phyloP scores from a whole-genome alignment of 140 eudicot genomes.

The Erigeron philadelphicus region DNA sequence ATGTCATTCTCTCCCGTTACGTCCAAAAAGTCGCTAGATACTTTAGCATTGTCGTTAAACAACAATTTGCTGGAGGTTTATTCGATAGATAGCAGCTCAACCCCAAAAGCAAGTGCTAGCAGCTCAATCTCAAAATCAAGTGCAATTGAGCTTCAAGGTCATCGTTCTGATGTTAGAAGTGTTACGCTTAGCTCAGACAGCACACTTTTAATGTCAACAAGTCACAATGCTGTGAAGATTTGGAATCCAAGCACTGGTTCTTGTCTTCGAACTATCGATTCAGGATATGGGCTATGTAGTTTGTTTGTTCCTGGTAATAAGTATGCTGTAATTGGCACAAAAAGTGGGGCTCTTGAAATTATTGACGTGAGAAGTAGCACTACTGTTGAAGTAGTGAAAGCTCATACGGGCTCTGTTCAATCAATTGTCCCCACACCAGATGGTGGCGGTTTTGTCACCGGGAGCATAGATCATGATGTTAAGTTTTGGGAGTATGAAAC shows the following conservation, averaged over 20 bases:
- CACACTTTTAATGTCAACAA: slow-evolving; percentile 81
- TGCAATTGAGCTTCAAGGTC: slow-evolving; percentile 84
- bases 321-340: slow-evolving; percentile 82
- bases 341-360: slow-evolving; percentile 66
- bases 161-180: slow-evolving; percentile 95
- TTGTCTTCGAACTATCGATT: slow-evolving; percentile 91
- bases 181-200: slow-evolving; percentile 85
- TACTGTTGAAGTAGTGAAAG: slow-evolving; percentile 70
- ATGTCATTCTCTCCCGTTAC: slow-evolving; percentile 66
- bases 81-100: slow-evolving; percentile 51
- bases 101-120: slow-evolving; percentile 40
- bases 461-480: slow-evolving; percentile 87
- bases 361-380: slow-evolving; percentile 84
- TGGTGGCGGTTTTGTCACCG: slow-evolving; percentile 85
- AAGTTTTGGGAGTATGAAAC: slow-evolving; percentile 91
- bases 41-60: slow-evolving; percentile 75
- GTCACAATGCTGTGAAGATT: slow-evolving; percentile 82
- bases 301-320: slow-evolving; percentile 84
- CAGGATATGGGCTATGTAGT: slow-evolving; percentile 86
- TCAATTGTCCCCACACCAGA: slow-evolving; percentile 66
- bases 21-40: slow-evolving; percentile 57
- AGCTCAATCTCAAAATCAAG: slow-evolving; percentile 43
- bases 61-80: slow-evolving; percentile 68
- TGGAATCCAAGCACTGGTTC: slow-evolving; percentile 94
- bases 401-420: slow-evolving; percentile 74